A percentile compares a stretch with the other conserved stretches of the same genome.
These are phyloP conservation scores for slime mould (Dictyostelium discoideum) DNA, from an alignment of 78 protist genomes.

Conservation along the genomic window DNA sequence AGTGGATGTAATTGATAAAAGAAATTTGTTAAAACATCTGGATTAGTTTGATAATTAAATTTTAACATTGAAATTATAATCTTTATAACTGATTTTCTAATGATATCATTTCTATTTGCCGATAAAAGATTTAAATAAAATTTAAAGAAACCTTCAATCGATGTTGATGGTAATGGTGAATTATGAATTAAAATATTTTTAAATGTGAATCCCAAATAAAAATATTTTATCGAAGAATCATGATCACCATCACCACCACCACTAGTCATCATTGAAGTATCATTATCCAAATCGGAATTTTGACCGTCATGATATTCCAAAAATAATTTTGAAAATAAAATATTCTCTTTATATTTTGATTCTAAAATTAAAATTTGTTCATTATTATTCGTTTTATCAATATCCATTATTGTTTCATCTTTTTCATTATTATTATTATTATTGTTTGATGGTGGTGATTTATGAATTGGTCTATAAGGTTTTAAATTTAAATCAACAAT, in stretches of 20 bases:
- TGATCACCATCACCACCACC: not conserved
- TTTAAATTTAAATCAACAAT: not conserved
- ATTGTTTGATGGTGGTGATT: too few species aligned
- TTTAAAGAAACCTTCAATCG: not conserved
- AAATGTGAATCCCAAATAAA: not conserved
- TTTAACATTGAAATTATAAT: conserved; percentile 10
- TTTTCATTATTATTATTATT: not conserved
- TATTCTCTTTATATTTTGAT: not conserved
- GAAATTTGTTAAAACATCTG: not conserved
- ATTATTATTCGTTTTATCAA: not conserved
- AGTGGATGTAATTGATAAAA: conserved; percentile 16
- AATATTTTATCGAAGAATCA: not conserved
- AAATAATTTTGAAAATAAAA: conserved; percentile 18
- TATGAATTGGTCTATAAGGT: not conserved
- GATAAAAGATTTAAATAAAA: conserved; percentile 12
- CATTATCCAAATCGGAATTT: not conserved
- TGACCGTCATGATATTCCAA: not conserved
- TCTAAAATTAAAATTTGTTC: not conserved
- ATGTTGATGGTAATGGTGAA: not conserved
- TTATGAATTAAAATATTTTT: not conserved
- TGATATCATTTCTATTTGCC: not conserved
- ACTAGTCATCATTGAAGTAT: not conserved
- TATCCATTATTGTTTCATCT: not conserved
- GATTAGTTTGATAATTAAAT: not conserved
- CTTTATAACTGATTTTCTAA: conserved; percentile 15